Base-by-base conservation (phyloP, 1,139 yeast species). In the Hanseniaspora gamundiae region DNA sequence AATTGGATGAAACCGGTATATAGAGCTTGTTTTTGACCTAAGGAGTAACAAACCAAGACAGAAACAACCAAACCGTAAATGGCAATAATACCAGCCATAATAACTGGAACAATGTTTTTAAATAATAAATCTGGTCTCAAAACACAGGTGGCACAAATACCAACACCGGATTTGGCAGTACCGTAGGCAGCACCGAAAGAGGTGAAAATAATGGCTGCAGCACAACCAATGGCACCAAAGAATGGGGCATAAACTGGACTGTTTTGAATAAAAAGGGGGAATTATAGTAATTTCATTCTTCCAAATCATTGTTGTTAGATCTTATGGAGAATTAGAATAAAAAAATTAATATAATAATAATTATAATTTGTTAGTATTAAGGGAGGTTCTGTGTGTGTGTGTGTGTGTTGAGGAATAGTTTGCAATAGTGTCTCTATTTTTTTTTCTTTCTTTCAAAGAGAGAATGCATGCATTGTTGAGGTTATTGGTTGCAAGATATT, bases 11-110 rank as follows among this genome's bases (percentile, higher is more conserved):
- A 91, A 51, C 98, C 98, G 51, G 95, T 85, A 73, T 85, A 91
- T 56, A 91, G 73, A 46, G 97, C 94, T 69, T 91, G 95, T 57
- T 77, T 74, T 68, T 85, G 95, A 60, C 78, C 81, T 61, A 88
- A 81, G 41, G 91, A 77, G 58, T 88, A 91, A 42, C 96, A 84
- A 53, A 93, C 91, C 65, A 93, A 76, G 49, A 93, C 99, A 21
- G 95, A 82, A 50, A 93, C 97, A 50, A 93, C 98, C 63, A 93
- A 75, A 45, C 99, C 99, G 65, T 93, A 93, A 70, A 93, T 93
- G 66, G 98, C 96, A 69, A 93, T 84, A 65, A 93, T 93, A 84
- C 99, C 99, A 51, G 97, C 95, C 96, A 93, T 88, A 70, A 93
- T 82, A 56, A 93, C 98, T 50, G 98, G 98, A 53, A 93, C 93